These are phyloP conservation scores for Harringtonia lauricola DNA, from an alignment of 2,329 filamentous ascomycete species.

Conservation along the genomic window DNA sequence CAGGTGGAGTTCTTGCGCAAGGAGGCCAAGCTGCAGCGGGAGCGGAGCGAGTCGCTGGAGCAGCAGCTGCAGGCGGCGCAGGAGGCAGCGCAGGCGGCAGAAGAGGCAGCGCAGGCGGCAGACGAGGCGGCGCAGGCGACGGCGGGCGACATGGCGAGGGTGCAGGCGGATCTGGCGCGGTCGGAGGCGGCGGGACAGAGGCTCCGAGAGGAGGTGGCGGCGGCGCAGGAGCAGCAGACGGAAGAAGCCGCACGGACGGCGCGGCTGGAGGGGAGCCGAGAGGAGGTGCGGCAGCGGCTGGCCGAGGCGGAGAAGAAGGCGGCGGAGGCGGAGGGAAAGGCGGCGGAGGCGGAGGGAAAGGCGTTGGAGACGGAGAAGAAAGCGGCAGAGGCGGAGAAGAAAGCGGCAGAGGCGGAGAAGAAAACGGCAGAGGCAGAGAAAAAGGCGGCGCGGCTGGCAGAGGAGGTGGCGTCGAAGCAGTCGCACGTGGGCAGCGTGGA, in stretches of 20 bases:
- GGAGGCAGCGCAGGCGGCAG: conserved; percentile 39
- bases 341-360: conserved; percentile 56
- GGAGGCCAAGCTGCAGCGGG: conserved; percentile 46
- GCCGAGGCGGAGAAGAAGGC: conserved; percentile 42
- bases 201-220: conserved; percentile 45
- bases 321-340: conserved; percentile 41
- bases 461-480: conserved; percentile 63
- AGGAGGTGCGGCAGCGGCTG: conserved; percentile 35
- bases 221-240: conserved; percentile 39
- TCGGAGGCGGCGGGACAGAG: conserved; percentile 43
- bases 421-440: conserved; percentile 60
- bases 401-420: conserved; percentile 72
- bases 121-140: conserved; percentile 36
- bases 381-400: conserved; percentile 58
- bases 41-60: conserved; percentile 48
- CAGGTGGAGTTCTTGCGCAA: conserved; percentile 53
- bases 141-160: conserved; percentile 47
- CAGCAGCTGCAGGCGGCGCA: conserved; percentile 42
- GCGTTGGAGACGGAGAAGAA: conserved; percentile 36
- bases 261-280: too few species aligned
- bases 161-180: conserved; percentile 53
- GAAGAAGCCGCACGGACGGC: conserved; percentile 9
- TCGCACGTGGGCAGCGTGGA: conserved; percentile 67
- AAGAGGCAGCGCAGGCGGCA: conserved; percentile 36
- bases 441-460: conserved; percentile 54